phyloP scores from a whole-genome alignment of 768 basidiomycete genomes.

The Suillus placidus region DNA sequence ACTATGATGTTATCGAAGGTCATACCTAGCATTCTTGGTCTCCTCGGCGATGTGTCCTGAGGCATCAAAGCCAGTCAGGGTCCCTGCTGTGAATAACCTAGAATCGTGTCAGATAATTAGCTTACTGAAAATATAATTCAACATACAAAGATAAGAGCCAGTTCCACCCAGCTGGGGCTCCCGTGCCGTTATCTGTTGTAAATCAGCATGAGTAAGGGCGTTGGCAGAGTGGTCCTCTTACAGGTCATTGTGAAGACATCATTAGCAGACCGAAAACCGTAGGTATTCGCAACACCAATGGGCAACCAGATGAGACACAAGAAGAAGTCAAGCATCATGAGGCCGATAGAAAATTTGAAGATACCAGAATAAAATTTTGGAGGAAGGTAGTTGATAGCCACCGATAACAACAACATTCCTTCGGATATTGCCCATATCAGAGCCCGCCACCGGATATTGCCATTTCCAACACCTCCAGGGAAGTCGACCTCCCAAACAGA shows the following conservation, averaged over 20 bases:
- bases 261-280: conserved; percentile 82
- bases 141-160: conserved; percentile 86
- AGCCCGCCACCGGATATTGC: conserved; percentile 84
- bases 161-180: conserved; percentile 86
- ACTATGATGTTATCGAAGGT: background rate
- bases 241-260: conserved; percentile 85
- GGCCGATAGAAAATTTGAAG: conserved; percentile 72
- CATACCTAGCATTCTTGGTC: conserved; percentile 75
- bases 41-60: conserved; percentile 89
- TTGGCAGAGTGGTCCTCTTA: conserved; percentile 49
- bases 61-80: conserved; percentile 89
- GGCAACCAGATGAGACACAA: conserved; percentile 92
- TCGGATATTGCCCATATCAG: conserved; percentile 86
- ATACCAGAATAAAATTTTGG: conserved; percentile 71
- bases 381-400: conserved; percentile 86
- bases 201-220: conserved; percentile 9
- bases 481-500: conserved; percentile 80
- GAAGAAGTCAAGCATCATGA: conserved; percentile 87
- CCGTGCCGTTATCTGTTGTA: conserved; percentile 80
- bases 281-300: conserved; percentile 85
- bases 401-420: conserved; percentile 64
- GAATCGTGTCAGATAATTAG: conserved; percentile 44
- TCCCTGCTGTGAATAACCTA: conserved; percentile 85
- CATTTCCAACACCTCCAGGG: conserved; percentile 72
- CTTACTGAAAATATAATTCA: conserved; percentile 8